Evolutionary conservation across 345 rosid species (phyloP), one percentile per base, ranked within the genome.

Genomic region (Eutrema yunnanense): DNA sequence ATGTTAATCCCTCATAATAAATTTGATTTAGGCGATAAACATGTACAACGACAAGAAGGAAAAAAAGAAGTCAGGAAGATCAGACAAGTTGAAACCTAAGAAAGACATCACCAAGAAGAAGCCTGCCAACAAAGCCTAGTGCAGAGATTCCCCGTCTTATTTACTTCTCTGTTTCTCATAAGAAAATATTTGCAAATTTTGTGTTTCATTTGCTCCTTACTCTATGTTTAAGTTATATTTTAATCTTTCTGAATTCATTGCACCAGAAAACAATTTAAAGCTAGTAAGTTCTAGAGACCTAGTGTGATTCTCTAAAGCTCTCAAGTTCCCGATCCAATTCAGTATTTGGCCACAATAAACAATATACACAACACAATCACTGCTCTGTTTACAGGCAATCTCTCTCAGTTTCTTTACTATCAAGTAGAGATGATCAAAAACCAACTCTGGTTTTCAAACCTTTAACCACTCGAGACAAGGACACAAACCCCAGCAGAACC

Each of bases 401-500:
- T 38, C 29, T 38, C 48, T 38, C 29, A 3, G 60, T 9, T 22
- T 40, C 44, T 46, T 1, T 2, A 55, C 75, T 37, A 10, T 69
- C 29, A 34, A 62, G 33, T 9, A 75, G 34, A 34, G 29, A 60
- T 9, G 69, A 37, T 44, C 10, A 65, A 66, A 67, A 30, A 30
- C 13, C 27, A 33, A 61, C 63, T 16, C 43, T 56, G 26, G 0
- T 8, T 30, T 8, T 64, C 76, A 94, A 77, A 85, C 9, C 79
- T 82, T 88, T 78, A 92, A 67, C 98, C 99, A 95, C 69, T 92
- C 96, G 65, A 95, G 79, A 78, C 96, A 95, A 65, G 96, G 97
- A 48, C 99, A 92, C 11, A 95, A 76, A 2, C 99, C 99, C 96
- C 96, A 92, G 78, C 99, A 95, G 76, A 86, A 88, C 70, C 92